Evolutionary conservation across 2,329 filamentous ascomycete species (phyloP), one percentile per base, ranked within the genome.

Genomic region (Fusarium equiseti): DNA sequence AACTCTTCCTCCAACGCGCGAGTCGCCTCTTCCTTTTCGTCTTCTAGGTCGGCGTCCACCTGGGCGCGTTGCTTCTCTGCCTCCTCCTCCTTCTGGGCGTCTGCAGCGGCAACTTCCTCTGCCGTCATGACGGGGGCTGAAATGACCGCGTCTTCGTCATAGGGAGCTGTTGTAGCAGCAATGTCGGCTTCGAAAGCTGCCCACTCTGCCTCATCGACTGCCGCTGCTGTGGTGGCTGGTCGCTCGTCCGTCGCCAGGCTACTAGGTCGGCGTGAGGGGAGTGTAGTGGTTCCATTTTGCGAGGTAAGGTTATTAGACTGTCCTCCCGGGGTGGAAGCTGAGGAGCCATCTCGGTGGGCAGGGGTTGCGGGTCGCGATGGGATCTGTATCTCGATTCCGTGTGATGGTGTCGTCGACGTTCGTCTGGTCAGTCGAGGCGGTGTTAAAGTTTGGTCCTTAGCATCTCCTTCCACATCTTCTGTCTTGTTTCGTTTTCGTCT

Each of bases 151-250:
- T 87, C 84, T 44, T 80, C 76, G 24, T 78, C 74, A 66, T 80
- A 80, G 4, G 81, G 74, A 4, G 76, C 76, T 29, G 78, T 73
- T 26, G 83, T 77, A 31, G 82, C 81, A 20, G 89, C 91, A 59
- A 97, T 90, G 57, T 97, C 93, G 5, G 92, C 92, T 78, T 97
- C 91, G 77, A 97, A 97, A 11, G 93, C 92, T 3, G 92, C 91
- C 92, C 92, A 96, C 80, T 96, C 92, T 57, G 91, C 89, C 76
- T 97, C 93, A 77, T 95, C 89, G 11, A 84, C 81, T 10, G 77
- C 70, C 20, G 70, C 63, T 44, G 73, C 56, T 20, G 68, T 49
- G 27, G 72, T 38, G 13, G 58, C 55, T 43, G 68, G 59, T n/a
- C 72, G 44, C 13, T 74, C 62, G 35, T 73, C 63, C 44, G 63